phyloP scores from a whole-genome alignment of 441 rosid species.

The Mallotus japonicus region DNA sequence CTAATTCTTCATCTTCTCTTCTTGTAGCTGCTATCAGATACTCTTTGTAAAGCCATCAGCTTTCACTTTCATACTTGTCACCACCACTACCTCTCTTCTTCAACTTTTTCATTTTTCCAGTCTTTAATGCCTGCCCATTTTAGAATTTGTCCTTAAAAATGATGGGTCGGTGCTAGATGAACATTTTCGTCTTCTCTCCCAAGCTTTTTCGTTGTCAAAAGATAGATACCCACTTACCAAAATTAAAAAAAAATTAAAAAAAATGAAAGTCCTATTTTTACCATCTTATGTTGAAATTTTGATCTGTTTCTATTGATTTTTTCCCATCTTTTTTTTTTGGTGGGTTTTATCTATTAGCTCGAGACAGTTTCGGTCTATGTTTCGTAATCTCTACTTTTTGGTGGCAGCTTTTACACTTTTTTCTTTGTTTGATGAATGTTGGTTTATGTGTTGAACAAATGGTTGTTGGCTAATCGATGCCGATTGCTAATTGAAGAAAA shows the following conservation, averaged over 20 bases:
- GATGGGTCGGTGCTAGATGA: conserved; percentile 48
- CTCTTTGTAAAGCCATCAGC: conserved; percentile 31
- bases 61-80: conserved; percentile 32
- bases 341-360: background rate
- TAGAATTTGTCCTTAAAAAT: conserved; percentile 31
- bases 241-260: conserved; percentile 8
- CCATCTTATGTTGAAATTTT: conserved; percentile 7
- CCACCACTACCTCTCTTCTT: conserved; percentile 15
- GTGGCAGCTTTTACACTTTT: conserved; percentile 1
- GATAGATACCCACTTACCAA: conserved; percentile 32
- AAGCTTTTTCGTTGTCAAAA: conserved; percentile 40
- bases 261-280: conserved; percentile 1
- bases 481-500: conserved; percentile 16
- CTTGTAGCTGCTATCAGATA: conserved; percentile 1
- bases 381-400: background rate
- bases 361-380: background rate
- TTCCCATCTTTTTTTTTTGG: background rate
- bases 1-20: background rate
- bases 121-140: conserved; percentile 43
- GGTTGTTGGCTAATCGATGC: conserved; percentile 17
- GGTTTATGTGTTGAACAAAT: conserved; percentile 10
- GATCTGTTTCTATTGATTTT: conserved; percentile 15
- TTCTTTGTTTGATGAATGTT: background rate
- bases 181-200: conserved; percentile 24
- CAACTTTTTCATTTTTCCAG: conserved; percentile 7